These are phyloP conservation scores for Tolypocladium sp. DNA, from an alignment of 2,329 filamentous ascomycete genomes.

Conservation along the genomic window DNA sequence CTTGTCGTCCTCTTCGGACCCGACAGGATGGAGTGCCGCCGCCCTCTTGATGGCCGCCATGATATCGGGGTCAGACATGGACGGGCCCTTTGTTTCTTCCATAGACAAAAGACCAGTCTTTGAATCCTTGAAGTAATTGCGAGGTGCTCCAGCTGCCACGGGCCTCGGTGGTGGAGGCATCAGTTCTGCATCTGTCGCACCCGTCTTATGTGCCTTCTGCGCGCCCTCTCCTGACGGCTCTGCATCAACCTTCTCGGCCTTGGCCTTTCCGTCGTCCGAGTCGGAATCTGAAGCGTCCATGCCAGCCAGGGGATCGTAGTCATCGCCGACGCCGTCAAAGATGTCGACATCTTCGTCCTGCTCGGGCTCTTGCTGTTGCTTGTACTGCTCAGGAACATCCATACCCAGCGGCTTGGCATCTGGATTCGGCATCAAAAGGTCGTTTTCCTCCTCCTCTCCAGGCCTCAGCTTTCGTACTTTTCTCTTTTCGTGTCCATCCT, in stretches of 20 bases:
- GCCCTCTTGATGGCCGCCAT: slow-evolving; percentile 82
- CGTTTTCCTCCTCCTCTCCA: slow-evolving; percentile 25
- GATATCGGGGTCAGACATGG: slow-evolving; percentile 66
- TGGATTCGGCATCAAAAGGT: slow-evolving; percentile 44
- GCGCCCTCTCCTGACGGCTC: slow-evolving; percentile 10
- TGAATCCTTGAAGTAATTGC: slow-evolving; percentile 55
- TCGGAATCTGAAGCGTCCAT: slow-evolving; percentile 37
- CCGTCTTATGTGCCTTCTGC: slow-evolving; percentile 5
- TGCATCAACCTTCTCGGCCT: slow-evolving; percentile 17
- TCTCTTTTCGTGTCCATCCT: slow-evolving; percentile 56
- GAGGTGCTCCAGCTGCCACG: slow-evolving; percentile 25
- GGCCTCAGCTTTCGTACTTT: slow-evolving; percentile 49
- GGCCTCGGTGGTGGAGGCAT: slow-evolving; percentile 40
- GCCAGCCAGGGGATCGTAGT: slow-evolving; percentile 58
- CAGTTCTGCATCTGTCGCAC: slow-evolving; percentile 8
- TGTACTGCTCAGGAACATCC: slow-evolving; percentile 54
- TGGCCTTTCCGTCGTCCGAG: slow-evolving; percentile 33
- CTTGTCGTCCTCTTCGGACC: slow-evolving; percentile 27
- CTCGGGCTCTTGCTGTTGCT: slow-evolving; percentile 34
- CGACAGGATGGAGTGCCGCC: slow-evolving; percentile 48
- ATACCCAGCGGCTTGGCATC: slow-evolving; percentile 51
- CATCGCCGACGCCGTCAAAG: slow-evolving; percentile 56
- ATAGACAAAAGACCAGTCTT: slow-evolving; percentile 45
- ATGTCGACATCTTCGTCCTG: slow-evolving; percentile 53
- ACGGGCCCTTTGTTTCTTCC: slow-evolving; percentile 40